Evolutionary conservation across 2,329 filamentous ascomycete species (phyloP).

Genomic region (Teratosphaeria gauchensis): DNA sequence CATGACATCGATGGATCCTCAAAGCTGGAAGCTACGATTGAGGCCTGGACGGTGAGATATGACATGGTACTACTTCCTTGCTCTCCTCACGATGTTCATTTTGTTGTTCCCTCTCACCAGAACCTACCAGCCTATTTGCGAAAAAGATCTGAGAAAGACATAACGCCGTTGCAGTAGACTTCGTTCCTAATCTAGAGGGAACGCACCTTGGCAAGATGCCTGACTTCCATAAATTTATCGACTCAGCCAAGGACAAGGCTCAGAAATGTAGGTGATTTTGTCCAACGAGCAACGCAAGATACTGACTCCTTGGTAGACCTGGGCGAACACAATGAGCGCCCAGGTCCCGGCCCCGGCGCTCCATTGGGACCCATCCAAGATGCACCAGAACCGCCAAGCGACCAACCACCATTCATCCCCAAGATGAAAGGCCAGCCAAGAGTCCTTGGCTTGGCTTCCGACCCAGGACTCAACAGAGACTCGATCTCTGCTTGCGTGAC

Average conservation of each 20-base stretch:
- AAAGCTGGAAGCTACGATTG: background rate
- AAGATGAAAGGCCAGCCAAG: background rate
- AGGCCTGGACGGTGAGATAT: background rate
- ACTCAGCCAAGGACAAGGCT: background rate
- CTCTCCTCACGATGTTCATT: too few relatives aligned
- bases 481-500: background rate
- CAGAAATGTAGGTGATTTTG: background rate
- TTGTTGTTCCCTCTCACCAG: too few relatives aligned
- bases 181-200: background rate
- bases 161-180: too few relatives aligned
- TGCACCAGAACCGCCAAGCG: background rate
- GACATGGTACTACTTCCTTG: too few relatives aligned
- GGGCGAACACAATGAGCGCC: background rate
- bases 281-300: background rate
- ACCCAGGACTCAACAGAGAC: background rate
- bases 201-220: background rate
- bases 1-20: background rate
- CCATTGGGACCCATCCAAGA: background rate
- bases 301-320: background rate
- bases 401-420: background rate
- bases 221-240: background rate
- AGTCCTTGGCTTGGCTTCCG: background rate
- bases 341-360: background rate
- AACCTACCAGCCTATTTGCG: too few relatives aligned
- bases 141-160: too few relatives aligned